Evolutionary conservation across 371 early-diverging fungal species (phyloP), one percentile per base, ranked within the genome.

Genomic region (Mucor sp.): DNA sequence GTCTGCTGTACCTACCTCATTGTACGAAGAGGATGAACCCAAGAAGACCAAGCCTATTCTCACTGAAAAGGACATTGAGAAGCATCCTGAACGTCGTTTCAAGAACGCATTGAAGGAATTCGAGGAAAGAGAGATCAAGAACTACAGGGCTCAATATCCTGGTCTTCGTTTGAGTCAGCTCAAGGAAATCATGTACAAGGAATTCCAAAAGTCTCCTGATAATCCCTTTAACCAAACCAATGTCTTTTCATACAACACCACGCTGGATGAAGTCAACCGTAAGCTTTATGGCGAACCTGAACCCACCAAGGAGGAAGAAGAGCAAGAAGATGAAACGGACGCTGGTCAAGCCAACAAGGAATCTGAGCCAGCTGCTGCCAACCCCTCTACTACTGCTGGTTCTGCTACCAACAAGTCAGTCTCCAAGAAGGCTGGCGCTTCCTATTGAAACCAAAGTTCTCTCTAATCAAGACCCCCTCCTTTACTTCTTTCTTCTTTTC

Each of bases 71-170:
- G 87, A 83, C 55, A 74, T 93, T 47, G 95, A 95, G 44, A 84
- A 88, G 59, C 95, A 95, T 74, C 94, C 94, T 8, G 95, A 95
- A 75, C 86, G 94, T 65, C 87, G 95, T 27, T 89, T 90, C 74
- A 94, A 92, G 87, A 91, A 91, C 60, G 93, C 93, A 7, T 87
- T 87, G 48, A 85, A 85, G 39, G 89, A 87, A 11, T 95, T 83
- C 72, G 85, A 90, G 69, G 93, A 91, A 35, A 80, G 88, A 61
- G 82, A 84, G 37, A 27, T 82, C 58, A 85, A 89, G 33, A 77
- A 72, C 23, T 75, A 93, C 65, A 90, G 88, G 79, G 65, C 80
- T 58, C 93, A 94, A 66, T 82, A 92, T 74, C 92, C 91, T 43
- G 89, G 89, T 57, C 81, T 95, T 64, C 89, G 94, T 63, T 79